Evolutionary conservation across 768 basidiomycete species (phyloP).

Genomic region (Suillus placidus): DNA sequence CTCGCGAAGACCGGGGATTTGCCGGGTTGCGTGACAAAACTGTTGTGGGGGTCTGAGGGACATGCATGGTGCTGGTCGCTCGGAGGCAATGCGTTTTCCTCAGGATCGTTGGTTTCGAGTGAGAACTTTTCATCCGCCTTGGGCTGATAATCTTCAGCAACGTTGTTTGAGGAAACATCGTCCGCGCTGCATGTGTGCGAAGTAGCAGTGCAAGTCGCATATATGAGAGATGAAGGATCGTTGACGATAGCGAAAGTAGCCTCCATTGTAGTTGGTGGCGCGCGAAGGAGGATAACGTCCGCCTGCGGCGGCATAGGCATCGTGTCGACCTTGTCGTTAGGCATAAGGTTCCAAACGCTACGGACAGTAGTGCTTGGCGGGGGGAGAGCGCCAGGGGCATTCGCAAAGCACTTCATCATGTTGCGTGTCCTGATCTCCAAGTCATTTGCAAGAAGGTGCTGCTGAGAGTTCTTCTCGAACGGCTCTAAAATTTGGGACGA

Average conservation of each 20-base stretch:
- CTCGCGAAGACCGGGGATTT: conserved; percentile 2
- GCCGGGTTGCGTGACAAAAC: neutral
- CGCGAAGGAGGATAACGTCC: conserved; percentile 6
- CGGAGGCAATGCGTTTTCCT: neutral
- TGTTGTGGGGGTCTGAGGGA: conserved; percentile 19
- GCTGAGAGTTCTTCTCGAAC: conserved; percentile 17
- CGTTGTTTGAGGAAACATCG: neutral
- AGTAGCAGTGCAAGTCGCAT: conserved; percentile 6
- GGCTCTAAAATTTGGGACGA: conserved; percentile 13
- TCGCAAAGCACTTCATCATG: conserved; percentile 24
- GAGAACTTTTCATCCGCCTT: neutral
- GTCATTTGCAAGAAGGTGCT: conserved; percentile 18
- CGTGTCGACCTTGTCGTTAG: conserved; percentile 23
- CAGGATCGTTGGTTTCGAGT: neutral
- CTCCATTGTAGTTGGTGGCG: conserved; percentile 24
- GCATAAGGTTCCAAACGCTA: conserved; percentile 29
- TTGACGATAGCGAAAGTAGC: conserved; percentile 8
- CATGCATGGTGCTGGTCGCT: neutral
- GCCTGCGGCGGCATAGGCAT: conserved; percentile 16
- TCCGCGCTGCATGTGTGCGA: neutral
- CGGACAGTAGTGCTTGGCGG: conserved; percentile 18
- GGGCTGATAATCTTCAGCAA: neutral
- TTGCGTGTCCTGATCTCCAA: conserved; percentile 17
- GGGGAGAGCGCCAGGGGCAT: conserved; percentile 15
- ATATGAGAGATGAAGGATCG: conserved; percentile 6